Percentiles rank a stretch among this genome's conserved stretches.
These are phyloP conservation scores for Blastocystis hominis DNA, from an alignment of 352 stramenopile genomes.

Conservation along the genomic window DNA sequence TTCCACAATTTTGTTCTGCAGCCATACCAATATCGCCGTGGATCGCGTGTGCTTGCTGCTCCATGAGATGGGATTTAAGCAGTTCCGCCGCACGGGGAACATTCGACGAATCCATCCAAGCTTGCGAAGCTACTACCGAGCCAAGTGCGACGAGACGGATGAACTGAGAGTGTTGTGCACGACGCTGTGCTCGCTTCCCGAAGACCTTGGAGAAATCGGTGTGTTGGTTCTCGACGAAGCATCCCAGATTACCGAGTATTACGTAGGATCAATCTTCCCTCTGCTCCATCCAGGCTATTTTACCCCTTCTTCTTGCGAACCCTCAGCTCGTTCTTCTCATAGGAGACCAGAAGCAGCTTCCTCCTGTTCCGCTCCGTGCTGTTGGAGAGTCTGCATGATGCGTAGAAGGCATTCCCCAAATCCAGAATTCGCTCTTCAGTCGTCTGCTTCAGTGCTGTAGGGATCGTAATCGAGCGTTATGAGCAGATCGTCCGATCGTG, in stretches of 20 bases:
- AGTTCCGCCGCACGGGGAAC: conserved; percentile 10
- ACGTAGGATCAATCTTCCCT: not conserved
- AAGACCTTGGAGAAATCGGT: not conserved
- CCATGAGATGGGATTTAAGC: not conserved
- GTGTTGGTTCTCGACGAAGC: conserved; percentile 27
- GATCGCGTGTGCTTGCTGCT: conserved; percentile 41
- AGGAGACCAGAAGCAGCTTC: conserved; percentile 31
- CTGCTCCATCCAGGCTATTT: not conserved
- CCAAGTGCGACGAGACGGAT: not conserved
- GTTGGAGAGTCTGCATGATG: not conserved
- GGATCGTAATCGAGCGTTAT: too few relatives aligned
- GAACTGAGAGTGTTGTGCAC: not conserved
- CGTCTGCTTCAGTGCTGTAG: not conserved
- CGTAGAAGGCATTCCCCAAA: not conserved
- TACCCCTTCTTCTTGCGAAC: not conserved
- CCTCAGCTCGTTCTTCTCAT: conserved; percentile 18
- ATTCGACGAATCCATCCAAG: conserved; percentile 2
- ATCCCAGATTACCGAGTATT: conserved; percentile 26
- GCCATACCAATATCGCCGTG: conserved; percentile 26
- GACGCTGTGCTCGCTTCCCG: not conserved
- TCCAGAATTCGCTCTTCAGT: not conserved
- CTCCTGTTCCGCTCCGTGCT: not conserved
- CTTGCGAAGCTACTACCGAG: not conserved
- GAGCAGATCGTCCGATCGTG: not conserved
- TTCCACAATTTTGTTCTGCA: not conserved